phyloP scores from a whole-genome alignment of 129 eudicot genomes.

The Chrysanthemum lavandulifolium region DNA sequence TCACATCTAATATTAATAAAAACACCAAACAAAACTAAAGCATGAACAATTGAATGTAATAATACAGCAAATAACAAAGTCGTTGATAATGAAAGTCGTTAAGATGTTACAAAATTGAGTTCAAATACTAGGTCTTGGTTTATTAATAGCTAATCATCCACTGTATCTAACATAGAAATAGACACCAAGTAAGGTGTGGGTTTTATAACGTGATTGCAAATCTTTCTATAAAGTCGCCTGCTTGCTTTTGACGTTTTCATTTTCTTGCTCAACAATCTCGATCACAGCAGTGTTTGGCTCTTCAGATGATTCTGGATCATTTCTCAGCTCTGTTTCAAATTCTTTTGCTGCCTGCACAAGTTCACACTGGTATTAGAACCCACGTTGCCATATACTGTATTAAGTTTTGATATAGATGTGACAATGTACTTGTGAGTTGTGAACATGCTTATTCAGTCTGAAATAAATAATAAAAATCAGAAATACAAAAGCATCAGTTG shows the following conservation, averaged over 20 bases:
- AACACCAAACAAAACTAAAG: not conserved
- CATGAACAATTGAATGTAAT: not conserved
- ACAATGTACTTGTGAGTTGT: too few relatives aligned
- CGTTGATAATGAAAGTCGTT: not conserved
- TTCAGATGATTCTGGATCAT: constrained; percentile 44
- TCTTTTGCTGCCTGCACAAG: constrained; percentile 74
- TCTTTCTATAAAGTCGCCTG: constrained; percentile 37
- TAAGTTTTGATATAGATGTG: not conserved
- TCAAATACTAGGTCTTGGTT: not conserved
- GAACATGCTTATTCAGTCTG: too few relatives aligned
- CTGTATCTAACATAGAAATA: not conserved
- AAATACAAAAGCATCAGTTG: too few relatives aligned
- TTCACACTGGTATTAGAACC: constrained; percentile 7
- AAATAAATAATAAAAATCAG: too few relatives aligned
- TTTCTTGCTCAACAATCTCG: constrained; percentile 35
- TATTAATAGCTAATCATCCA: not conserved
- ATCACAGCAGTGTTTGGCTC: constrained; percentile 29
- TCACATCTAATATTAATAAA: too few relatives aligned
- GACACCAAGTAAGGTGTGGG: not conserved
- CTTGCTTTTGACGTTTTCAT: constrained; percentile 40
- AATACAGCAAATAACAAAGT: not conserved
- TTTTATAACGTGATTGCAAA: not conserved
- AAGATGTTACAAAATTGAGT: constrained; percentile 17
- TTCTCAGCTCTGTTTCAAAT: constrained; percentile 71
- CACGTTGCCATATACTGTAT: too few relatives aligned